Evolutionary conservation across 306 rosid genomes (phyloP), one percentile per base, ranked within the genome.

Genomic region (Glycine tomentella): DNA sequence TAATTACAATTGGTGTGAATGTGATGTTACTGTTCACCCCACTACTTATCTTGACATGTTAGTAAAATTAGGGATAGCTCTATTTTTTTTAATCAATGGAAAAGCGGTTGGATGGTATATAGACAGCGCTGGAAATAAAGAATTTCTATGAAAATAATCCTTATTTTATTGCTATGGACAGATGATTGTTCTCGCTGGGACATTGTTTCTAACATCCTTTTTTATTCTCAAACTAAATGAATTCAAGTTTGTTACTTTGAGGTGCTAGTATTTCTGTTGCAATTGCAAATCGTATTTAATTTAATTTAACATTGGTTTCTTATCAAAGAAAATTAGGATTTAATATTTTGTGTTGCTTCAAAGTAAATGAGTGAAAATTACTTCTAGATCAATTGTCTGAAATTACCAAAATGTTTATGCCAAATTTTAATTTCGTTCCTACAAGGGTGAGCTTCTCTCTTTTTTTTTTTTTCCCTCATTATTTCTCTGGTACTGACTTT

Each of bases 401-500:
- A 45, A 38, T 20, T 63, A 50, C 8, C 4, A 16, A 51, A 65
- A 65, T 51, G 44, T 38, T 8, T 46, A 14, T 13, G 71, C 25
- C 20, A 11, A 77, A 62, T 38, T 66, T 67, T 77, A 65, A 50
- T 78, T 52, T 77, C 42, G 16, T 36, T 56, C n/a, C 15, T 2
- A 2, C 12, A 58, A 50, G 40, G n/a, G 16, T 66, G 7, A 7
- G 9, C 66, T 65, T 53, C 9, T 59, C 57, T 64, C 55, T 17
- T 62, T 8, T 5, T 51, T 20, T 69, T 33, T 40, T 25, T 25
- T 20, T 14, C 6, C 68, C 45, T 17, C 8, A 5, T 45, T 69
- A n/a, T 38, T 4, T 50, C 46, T 20, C 82, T 44, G 62, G 6
- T 7, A 20, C 51, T 79, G 64, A 89, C 51, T 48, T 69, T 63